Evolutionary conservation across 192 early-diverging fungal genomes (phyloP), one percentile per base, ranked within the genome.

Genomic region (Coemansia furcata): DNA sequence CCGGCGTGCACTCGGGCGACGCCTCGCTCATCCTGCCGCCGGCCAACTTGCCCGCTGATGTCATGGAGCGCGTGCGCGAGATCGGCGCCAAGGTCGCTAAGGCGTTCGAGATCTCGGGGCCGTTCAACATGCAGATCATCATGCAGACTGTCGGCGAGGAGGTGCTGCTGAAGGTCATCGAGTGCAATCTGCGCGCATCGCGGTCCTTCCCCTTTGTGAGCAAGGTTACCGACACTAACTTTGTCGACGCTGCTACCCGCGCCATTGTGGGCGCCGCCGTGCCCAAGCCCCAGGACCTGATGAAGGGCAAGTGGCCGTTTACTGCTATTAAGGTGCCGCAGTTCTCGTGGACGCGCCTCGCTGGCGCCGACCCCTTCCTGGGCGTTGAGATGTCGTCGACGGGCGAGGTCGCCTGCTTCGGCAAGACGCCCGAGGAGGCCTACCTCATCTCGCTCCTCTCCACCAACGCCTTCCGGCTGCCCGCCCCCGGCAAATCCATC

Each of bases 61-160:
- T 87, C 6, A 84, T 89, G 85, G 33, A 65, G 58, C 83, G 86
- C 40, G 78, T 93, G 68, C 90, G 91, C 78, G 83, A 74, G 2
- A 91, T 96, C 69, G 92, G 95, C 19, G 86, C 89, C 61, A 92
- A 95, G 82, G 89, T 99, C 19, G 95, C 93, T 19, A 80, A 84
- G 37, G 94, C 93, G 5, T 95, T 99, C 77, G 87, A 91, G 61
- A 95, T 98, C 80, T 95, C 95, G n/a, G 95, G 97, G 10, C 95
- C 97, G 2, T 99, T 91, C 92, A 99, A 99, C 83, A 99, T 99
- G 92, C 97, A 99, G 82, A 85, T 99, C 63, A 97, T 99, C 72
- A 84, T 85, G 69, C 84, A 85, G 68, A 76, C 78, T 35, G 54
- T 68, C 63, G 77, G 75, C 6, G 54, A 30, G 19, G 82, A 82